Evolutionary conservation across 2,329 filamentous ascomycete species (phyloP).

Genomic region (Leptographium lundbergii): DNA sequence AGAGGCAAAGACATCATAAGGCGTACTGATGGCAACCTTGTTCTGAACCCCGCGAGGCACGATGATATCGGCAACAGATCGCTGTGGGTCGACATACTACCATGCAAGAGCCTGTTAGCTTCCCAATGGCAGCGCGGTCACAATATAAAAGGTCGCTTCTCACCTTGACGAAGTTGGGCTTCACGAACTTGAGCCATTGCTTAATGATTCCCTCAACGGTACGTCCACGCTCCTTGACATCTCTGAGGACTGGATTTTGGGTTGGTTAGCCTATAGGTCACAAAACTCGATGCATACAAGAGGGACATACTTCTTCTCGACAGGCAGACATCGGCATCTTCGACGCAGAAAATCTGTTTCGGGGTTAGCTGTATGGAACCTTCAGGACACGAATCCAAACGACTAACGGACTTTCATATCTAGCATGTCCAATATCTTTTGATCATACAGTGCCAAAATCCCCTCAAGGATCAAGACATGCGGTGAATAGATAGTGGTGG

Average conservation of each 20-base stretch:
- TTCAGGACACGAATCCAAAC: neutral
- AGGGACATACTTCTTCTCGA: slow-evolving; percentile 61
- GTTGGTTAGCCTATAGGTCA: neutral
- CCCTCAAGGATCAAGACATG: slow-evolving; percentile 93
- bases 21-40: slow-evolving; percentile 68
- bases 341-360: slow-evolving; percentile 86
- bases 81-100: slow-evolving; percentile 78
- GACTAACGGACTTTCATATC: slow-evolving; percentile 62
- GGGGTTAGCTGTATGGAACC: neutral
- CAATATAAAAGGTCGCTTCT: neutral
- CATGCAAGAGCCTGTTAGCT: neutral
- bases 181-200: slow-evolving; percentile 94
- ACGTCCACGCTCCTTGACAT: slow-evolving; percentile 77
- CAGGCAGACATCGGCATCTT: slow-evolving; percentile 86
- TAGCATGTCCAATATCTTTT: slow-evolving; percentile 68
- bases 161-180: slow-evolving; percentile 84
- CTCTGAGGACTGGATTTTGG: slow-evolving; percentile 53
- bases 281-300: slow-evolving; percentile 1
- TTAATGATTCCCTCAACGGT: slow-evolving; percentile 95
- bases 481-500: slow-evolving; percentile 86
- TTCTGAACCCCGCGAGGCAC: slow-evolving; percentile 93
- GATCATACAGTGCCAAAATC: slow-evolving; percentile 88
- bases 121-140: neutral
- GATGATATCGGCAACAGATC: slow-evolving; percentile 86
- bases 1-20: neutral